A percentile compares a stretch with the other conserved stretches of the same genome.
Evolutionary conservation across 2,329 filamentous ascomycete genomes (phyloP).

Genomic region (Hirsutella rhossiliensis): DNA sequence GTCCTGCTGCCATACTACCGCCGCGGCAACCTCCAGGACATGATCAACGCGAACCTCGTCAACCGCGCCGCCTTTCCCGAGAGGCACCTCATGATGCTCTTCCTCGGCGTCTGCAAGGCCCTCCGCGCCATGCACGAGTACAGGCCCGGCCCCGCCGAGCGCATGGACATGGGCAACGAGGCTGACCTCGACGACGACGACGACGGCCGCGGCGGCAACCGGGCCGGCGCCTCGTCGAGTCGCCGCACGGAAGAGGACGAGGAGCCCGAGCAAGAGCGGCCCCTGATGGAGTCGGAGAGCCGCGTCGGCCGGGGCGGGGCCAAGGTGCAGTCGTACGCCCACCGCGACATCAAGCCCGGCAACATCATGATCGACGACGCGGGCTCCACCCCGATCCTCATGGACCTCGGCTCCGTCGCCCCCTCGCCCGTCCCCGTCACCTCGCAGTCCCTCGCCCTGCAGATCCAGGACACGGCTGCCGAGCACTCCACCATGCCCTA

Average conservation of each 20-base stretch:
- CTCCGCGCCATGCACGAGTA: conserved; percentile 89
- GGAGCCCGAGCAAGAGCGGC: conserved; percentile 56
- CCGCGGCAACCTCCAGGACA: conserved; percentile 89
- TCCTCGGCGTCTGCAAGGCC: conserved; percentile 82
- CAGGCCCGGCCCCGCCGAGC: conserved; percentile 32
- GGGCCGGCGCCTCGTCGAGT: not conserved
- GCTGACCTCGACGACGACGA: conserved; percentile 19
- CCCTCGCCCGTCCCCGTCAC: conserved; percentile 82
- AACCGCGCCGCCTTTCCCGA: conserved; percentile 90
- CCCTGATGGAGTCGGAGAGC: conserved; percentile 70
- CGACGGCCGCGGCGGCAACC: conserved; percentile 9
- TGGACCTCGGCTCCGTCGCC: conserved; percentile 90
- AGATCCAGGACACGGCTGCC: conserved; percentile 86
- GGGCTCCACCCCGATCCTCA: conserved; percentile 79
- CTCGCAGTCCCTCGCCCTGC: conserved; percentile 77
- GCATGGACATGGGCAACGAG: conserved; percentile 39
- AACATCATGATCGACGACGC: conserved; percentile 98
- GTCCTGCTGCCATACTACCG: conserved; percentile 93
- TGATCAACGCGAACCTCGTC: conserved; percentile 96
- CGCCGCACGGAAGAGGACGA: not conserved
- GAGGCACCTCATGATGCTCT: conserved; percentile 74
- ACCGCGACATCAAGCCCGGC: conserved; percentile 92
- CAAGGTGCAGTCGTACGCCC: conserved; percentile 70
- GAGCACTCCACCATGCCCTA: conserved; percentile 99
- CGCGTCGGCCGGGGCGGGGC: conserved; percentile 49